Base-by-base conservation (phyloP, 1,139 yeast genomes). In the Pneumocystis carinii region DNA sequence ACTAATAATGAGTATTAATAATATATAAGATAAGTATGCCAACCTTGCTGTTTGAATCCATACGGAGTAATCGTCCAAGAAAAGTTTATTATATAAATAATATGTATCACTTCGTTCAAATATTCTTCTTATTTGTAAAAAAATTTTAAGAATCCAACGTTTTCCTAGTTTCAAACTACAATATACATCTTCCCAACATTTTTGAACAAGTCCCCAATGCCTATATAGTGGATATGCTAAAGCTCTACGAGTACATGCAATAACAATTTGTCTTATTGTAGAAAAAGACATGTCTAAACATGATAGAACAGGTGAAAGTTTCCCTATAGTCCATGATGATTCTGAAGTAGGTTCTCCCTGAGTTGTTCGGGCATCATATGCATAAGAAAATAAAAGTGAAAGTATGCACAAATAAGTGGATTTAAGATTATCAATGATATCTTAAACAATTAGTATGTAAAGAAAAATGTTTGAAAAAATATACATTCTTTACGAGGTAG, bases 271-370 rank as follows among this genome's bases (percentile, higher is more conserved):
- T 62, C 75, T 76, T 48, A 90, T 74, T 61, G 82, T 74, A 75
- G 73, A 37, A 77, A 78, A 60, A 77, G 73, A 39, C 81, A 72
- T 76, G 71, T 90, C 97, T 58, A 92, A 75, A 67, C 80, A 83
- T 7, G 90, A 73, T 55, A 90, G 75, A 69, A 88, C 92, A 0
- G 97, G 96, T 0, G 84, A 76, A 42, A 92, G 72, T 69, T 86
- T 89, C 1, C 97, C 97, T 15, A 92, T 80, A 0, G 94, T 85
- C 98, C 97, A 92, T 0, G 95, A 90, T 66, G 95, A 86, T 73
- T 92, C 98, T 8, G 86, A 83, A 27, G 83, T 88, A 63, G 83
- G 83, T 29, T 87, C 95, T 10, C 95, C 96, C 70, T 79, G 81
- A 37, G 83, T 86, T 63, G 86, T 87, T 55, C 96, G 76, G 61